A percentile compares a stretch with the other conserved stretches of the same genome.
These are phyloP conservation scores for Epichloe gansuensis DNA, from an alignment of 2,329 filamentous ascomycete genomes.

Conservation along the genomic window DNA sequence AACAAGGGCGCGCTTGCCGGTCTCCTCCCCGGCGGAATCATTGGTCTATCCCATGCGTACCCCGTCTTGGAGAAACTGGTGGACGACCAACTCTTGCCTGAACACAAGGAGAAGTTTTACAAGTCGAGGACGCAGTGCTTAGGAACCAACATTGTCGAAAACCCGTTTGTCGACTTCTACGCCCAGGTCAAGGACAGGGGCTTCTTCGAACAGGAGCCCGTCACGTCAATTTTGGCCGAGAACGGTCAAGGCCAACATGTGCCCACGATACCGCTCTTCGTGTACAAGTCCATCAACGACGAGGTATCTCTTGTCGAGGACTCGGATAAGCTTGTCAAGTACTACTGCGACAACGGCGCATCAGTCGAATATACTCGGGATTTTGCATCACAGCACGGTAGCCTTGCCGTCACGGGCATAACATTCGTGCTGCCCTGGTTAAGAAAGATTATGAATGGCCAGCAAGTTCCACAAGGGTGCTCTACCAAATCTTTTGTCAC, in stretches of 20 bases:
- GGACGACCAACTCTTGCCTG: constrained; percentile 8
- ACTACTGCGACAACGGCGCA: constrained; percentile 3
- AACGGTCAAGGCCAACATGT: neutral
- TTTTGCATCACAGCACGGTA: neutral
- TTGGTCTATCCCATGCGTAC: constrained; percentile 12
- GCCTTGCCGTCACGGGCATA: neutral
- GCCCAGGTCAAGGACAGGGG: neutral
- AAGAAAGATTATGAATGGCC: neutral
- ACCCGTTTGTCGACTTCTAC: neutral
- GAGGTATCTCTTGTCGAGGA: neutral
- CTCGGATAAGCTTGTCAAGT: neutral
- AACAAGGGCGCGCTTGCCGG: constrained; percentile 10
- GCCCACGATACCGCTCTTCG: neutral
- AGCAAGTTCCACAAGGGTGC: neutral
- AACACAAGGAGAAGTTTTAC: constrained; percentile 3
- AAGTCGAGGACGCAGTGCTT: neutral
- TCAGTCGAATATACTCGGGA: constrained; percentile 1
- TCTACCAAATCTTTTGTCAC: neutral
- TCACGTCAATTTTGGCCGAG: neutral
- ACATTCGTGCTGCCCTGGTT: neutral
- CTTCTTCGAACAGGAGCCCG: neutral
- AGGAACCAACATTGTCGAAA: neutral
- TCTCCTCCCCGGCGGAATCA: constrained; percentile 12
- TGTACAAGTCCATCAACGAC: constrained; percentile 1
- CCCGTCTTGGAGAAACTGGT: constrained; percentile 7